Evolutionary conservation across 345 rosid species (phyloP).

Genomic region (Hibiscus mutabilis): DNA sequence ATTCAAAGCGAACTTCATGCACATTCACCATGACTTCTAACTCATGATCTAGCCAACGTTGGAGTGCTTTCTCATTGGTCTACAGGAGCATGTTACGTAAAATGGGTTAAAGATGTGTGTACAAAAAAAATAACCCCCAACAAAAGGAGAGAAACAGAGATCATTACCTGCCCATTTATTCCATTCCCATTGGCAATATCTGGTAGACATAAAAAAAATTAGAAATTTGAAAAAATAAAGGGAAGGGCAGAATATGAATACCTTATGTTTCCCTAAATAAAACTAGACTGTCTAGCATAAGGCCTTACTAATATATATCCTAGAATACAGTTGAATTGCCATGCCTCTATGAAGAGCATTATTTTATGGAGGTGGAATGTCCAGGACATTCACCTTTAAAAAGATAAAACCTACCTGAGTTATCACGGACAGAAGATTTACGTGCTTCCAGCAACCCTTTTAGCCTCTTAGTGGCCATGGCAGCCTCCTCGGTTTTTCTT

Average conservation of each 20-base stretch:
- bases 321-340: neutral
- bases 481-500: conserved; percentile 98
- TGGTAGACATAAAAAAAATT: conserved; percentile 33
- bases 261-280: neutral
- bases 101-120: conserved; percentile 6
- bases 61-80: conserved; percentile 89
- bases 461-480: conserved; percentile 94
- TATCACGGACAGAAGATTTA: conserved; percentile 75
- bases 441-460: conserved; percentile 97
- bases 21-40: conserved; percentile 98
- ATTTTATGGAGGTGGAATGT: conserved; percentile 6
- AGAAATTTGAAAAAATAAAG: conserved; percentile 21
- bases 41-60: conserved; percentile 94
- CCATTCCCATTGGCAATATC: conserved; percentile 67
- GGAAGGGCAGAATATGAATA: too few relatives aligned
- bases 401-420: conserved; percentile 39
- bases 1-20: conserved; percentile 96
- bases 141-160: neutral
- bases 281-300: conserved; percentile 1
- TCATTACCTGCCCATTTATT: conserved; percentile 70
- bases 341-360: conserved; percentile 2
- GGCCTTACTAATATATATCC: neutral
- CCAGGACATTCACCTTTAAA: neutral
- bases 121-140: neutral
- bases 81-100: conserved; percentile 18